These are phyloP conservation scores for Symbiodinium natans DNA, from an alignment of 73 alveolate species.

Conservation along the genomic window DNA sequence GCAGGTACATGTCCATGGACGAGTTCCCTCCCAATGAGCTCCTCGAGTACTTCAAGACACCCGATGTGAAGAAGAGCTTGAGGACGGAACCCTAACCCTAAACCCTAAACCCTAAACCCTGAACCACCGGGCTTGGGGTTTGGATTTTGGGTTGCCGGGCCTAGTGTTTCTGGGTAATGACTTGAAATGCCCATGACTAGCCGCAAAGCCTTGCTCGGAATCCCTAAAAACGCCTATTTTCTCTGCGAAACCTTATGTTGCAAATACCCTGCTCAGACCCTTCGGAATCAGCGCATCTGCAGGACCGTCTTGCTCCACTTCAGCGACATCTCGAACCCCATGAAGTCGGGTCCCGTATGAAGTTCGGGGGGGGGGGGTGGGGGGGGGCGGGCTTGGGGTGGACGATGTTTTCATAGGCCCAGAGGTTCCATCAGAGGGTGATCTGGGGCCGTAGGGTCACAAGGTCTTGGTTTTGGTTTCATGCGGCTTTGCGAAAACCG, in stretches of 20 bases:
- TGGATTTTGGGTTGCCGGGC: no score
- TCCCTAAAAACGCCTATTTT: no score
- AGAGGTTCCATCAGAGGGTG: no score
- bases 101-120: not conserved
- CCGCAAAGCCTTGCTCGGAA: no score
- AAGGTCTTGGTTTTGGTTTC: no score
- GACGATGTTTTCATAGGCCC: no score
- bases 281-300: no score
- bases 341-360: not conserved
- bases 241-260: not conserved
- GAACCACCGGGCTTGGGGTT: not conserved
- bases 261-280: not conserved
- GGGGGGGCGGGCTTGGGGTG: not conserved
- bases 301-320: constrained; percentile 82
- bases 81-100: not conserved
- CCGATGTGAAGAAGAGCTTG: constrained; percentile 63
- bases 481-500: no score
- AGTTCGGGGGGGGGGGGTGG: not conserved
- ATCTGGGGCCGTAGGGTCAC: no score
- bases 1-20: constrained; percentile 69
- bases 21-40: constrained; percentile 79
- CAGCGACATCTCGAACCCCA: constrained; percentile 78
- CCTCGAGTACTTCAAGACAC: constrained; percentile 77
- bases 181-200: no score
- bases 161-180: no score